A percentile compares a stretch with the other conserved stretches of the same genome.
Evolutionary conservation across 2,329 filamentous ascomycete genomes (phyloP).

Genomic region (Amylocarpus encephaloides): DNA sequence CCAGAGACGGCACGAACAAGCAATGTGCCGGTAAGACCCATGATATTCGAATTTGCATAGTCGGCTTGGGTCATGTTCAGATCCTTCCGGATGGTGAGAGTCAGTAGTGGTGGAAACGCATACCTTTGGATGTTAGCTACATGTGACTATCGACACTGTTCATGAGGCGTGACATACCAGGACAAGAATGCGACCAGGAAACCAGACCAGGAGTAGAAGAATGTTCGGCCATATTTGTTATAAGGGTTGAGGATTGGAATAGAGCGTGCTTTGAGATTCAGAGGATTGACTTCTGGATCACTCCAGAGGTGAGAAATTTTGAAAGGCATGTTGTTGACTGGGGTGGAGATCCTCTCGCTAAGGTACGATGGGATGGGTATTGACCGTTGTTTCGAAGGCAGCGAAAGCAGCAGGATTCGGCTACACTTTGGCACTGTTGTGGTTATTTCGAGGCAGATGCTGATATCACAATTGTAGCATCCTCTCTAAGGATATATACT

Average conservation of each 20-base stretch:
- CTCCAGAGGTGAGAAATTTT: conserved; percentile 9
- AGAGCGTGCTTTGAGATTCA: conserved; percentile 73
- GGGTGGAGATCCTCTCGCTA: no score
- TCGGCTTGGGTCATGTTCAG: conserved; percentile 61
- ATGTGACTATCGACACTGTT: conserved; percentile 39
- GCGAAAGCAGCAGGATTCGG: no score
- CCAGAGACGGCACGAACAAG: conserved; percentile 70
- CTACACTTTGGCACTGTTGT: background rate
- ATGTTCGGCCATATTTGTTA: conserved; percentile 74
- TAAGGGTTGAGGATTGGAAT: conserved; percentile 72
- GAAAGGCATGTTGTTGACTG: conserved; percentile 4
- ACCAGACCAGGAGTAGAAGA: conserved; percentile 80
- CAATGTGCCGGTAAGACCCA: conserved; percentile 65
- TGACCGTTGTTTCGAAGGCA: background rate
- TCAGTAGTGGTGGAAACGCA: conserved; percentile 70
- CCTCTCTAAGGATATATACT: background rate
- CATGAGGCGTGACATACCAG: conserved; percentile 62
- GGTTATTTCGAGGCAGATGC: background rate
- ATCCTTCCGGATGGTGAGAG: conserved; percentile 67
- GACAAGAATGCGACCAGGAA: conserved; percentile 84
- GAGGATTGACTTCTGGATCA: conserved; percentile 49
- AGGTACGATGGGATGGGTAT: background rate
- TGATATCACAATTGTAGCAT: background rate
- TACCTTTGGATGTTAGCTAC: conserved; percentile 45
- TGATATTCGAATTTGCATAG: conserved; percentile 81